phyloP scores from a whole-genome alignment of 108 stramenopile species.

The Pseudonitzschia delicatissima region DNA sequence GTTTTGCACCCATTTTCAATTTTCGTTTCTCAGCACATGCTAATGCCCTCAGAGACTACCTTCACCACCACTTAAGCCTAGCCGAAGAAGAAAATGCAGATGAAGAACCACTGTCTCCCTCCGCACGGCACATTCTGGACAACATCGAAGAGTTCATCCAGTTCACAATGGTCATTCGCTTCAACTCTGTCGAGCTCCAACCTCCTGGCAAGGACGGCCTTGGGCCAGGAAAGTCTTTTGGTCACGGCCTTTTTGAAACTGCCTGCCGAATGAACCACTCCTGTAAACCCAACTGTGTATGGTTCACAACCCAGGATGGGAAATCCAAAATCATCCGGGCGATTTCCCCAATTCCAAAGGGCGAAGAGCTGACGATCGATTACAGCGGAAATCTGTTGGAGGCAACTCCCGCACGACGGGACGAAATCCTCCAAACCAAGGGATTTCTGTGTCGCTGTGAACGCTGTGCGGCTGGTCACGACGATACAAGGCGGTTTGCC shows the following conservation, averaged over 20 bases:
- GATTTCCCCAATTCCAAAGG: slow-evolving; percentile 19
- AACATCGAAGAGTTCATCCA: slow-evolving; percentile 32
- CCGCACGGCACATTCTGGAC: slow-evolving; percentile 17
- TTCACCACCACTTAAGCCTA: slow-evolving; percentile 9
- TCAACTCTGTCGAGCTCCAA: slow-evolving; percentile 32
- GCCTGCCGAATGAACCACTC: slow-evolving; percentile 41
- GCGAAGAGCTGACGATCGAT: slow-evolving; percentile 37
- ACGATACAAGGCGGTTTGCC: slow-evolving; percentile 31
- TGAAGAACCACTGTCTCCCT: neutral
- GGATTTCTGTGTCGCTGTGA: slow-evolving; percentile 31
- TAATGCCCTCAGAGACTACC: slow-evolving; percentile 11
- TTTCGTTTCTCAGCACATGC: slow-evolving; percentile 18
- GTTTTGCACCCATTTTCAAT: too few relatives aligned
- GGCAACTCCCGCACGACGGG: slow-evolving; percentile 19
- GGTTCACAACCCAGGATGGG: slow-evolving; percentile 33
- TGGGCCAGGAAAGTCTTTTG: slow-evolving; percentile 25
- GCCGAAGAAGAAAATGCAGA: neutral
- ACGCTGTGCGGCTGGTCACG: slow-evolving; percentile 24
- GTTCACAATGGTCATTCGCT: slow-evolving; percentile 37
- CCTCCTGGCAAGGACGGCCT: slow-evolving; percentile 31
- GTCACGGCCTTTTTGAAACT: slow-evolving; percentile 33
- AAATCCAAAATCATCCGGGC: slow-evolving; percentile 28
- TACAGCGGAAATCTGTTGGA: slow-evolving; percentile 25
- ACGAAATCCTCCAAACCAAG: slow-evolving; percentile 21
- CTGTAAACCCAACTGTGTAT: slow-evolving; percentile 36